A percentile compares a stretch with the other conserved stretches of the same genome.
phyloP scores from a whole-genome alignment of 1,284 basidiomycete genomes.

The Ustilago lituana region DNA sequence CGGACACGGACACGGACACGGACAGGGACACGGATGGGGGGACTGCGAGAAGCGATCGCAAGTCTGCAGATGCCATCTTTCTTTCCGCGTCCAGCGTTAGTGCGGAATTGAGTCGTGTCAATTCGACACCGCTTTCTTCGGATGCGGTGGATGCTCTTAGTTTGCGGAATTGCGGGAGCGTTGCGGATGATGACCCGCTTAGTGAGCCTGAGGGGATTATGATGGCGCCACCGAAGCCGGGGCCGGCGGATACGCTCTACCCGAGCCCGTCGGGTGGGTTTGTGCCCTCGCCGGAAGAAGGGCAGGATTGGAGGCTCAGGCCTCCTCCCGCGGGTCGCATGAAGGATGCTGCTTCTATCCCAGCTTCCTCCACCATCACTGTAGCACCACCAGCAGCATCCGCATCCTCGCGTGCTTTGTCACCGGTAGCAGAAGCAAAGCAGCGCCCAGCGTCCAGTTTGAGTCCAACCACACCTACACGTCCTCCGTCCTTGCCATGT shows the following conservation, averaged over 20 bases:
- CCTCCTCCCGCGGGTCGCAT: slow-evolving; percentile 44
- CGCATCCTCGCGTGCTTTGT: slow-evolving; percentile 10
- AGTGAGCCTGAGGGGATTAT: slow-evolving; percentile 29
- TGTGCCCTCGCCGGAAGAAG: slow-evolving; percentile 52
- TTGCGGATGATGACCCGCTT: slow-evolving; percentile 5
- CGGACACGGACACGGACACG: slow-evolving; percentile 2
- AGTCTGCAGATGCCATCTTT: slow-evolving; percentile 41
- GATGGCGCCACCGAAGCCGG: slow-evolving; percentile 47
- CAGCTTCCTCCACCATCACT: neutral
- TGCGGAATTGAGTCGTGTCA: slow-evolving; percentile 43
- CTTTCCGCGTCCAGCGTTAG: slow-evolving; percentile 27
- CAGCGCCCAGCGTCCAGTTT: slow-evolving; percentile 12
- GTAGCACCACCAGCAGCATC: slow-evolving; percentile 2
- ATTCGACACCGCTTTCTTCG: slow-evolving; percentile 37
- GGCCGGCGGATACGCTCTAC: slow-evolving; percentile 51
- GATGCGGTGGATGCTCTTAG: slow-evolving; percentile 24
- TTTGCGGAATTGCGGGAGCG: too few relatives aligned
- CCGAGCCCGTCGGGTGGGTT: slow-evolving; percentile 54
- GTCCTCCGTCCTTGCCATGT: slow-evolving; percentile 38
- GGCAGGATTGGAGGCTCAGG: slow-evolving; percentile 54
- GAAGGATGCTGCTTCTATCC: neutral
- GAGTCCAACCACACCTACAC: slow-evolving; percentile 23
- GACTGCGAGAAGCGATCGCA: slow-evolving; percentile 35
- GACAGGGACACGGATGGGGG: too few relatives aligned
- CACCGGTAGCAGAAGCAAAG: slow-evolving; percentile 10